Conservation (phyloP, 139 green algal species). For the Diplosphaera chodatii region DNA sequence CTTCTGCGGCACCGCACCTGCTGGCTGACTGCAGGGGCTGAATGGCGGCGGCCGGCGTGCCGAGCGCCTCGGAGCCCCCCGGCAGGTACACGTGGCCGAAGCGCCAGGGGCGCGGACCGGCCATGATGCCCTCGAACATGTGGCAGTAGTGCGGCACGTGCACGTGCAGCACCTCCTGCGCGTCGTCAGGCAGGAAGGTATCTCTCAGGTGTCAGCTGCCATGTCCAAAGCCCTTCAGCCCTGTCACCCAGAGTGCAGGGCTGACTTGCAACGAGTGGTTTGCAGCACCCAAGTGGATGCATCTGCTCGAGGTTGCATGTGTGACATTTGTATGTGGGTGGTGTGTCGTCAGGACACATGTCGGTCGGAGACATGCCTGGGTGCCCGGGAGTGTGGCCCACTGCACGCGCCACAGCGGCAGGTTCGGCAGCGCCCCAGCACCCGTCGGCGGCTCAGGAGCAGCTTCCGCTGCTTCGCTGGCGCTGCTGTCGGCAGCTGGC, state of each 20-base stretch:
- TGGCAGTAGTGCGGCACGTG: constrained; percentile 26
- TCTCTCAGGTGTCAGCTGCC: no score
- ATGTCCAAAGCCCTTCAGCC: no score
- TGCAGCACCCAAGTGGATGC: no score
- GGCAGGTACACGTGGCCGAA: constrained; percentile 46
- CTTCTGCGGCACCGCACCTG: not conserved
- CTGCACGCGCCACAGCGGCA: constrained; percentile 48
- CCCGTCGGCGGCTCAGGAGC: not conserved
- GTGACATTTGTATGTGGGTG: no score
- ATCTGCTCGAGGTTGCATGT: no score
- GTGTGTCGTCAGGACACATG: no score
- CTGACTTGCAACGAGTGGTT: no score
- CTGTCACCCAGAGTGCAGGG: no score
- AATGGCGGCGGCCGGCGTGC: constrained; percentile 14
- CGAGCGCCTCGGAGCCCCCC: constrained; percentile 27
- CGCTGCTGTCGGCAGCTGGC: not conserved
- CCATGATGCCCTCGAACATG: constrained; percentile 39
- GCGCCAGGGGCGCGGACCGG: constrained; percentile 18
- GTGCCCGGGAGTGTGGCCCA: constrained; percentile 19
- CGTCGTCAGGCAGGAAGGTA: not conserved
- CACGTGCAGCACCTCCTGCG: constrained; percentile 18
- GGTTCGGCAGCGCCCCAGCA: constrained; percentile 2
- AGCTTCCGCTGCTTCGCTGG: not conserved
- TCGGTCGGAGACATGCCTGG: no score
- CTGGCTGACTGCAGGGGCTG: not conserved